These are phyloP conservation scores for Trichosporon sp. DNA, from an alignment of 1,284 basidiomycete genomes.

Conservation along the genomic window DNA sequence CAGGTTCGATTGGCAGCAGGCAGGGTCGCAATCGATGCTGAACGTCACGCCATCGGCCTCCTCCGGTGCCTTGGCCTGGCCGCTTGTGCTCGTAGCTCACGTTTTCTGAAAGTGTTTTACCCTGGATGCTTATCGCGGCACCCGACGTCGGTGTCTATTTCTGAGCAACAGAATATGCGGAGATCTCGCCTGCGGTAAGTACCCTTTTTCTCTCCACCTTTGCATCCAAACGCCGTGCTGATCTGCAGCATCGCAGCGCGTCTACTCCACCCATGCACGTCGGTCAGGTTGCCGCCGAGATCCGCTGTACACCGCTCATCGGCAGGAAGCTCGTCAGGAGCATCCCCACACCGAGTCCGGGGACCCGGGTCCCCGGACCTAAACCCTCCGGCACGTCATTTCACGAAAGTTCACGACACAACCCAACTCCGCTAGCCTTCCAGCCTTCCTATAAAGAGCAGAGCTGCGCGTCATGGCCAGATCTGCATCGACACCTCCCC, in stretches of 20 bases:
- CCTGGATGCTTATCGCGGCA: constrained; percentile 1
- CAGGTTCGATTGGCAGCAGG: neutral
- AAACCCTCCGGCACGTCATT: neutral
- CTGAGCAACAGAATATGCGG: too few species aligned
- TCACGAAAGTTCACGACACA: neutral
- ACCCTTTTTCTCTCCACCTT: neutral
- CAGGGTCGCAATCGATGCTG: neutral
- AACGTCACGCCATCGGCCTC: neutral
- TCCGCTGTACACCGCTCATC: too few species aligned
- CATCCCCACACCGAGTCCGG: too few species aligned
- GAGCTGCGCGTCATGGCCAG: neutral
- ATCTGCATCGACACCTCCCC: neutral
- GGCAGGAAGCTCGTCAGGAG: too few species aligned
- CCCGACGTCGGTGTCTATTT: constrained; percentile 10
- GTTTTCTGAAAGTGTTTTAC: neutral
- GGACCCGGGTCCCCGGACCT: too few species aligned
- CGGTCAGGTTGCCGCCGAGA: too few species aligned
- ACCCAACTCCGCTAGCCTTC: too few species aligned
- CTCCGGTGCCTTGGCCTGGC: neutral
- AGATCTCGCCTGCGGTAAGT: neutral
- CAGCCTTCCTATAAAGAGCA: neutral
- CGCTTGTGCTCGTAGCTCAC: neutral
- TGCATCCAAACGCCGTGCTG: neutral
- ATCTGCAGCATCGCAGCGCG: too few species aligned
- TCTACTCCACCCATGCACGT: too few species aligned